phyloP scores from a whole-genome alignment of 108 stramenopile species.

The Bacterosira constricta region DNA sequence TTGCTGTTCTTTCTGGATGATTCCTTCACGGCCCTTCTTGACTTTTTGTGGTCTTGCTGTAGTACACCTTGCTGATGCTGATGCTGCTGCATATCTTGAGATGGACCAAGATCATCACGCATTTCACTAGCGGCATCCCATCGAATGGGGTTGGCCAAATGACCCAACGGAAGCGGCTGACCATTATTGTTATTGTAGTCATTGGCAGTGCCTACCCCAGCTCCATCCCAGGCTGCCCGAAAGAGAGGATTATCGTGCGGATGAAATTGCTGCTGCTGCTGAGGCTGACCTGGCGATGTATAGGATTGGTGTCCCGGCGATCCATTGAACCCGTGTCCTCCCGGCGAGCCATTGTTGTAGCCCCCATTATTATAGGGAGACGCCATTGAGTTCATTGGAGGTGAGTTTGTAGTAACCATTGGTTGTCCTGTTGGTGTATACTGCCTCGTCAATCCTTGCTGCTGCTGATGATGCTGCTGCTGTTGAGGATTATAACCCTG shows the following conservation, averaged over 20 bases:
- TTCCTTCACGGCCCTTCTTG: background rate
- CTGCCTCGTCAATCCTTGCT: too few relatives aligned
- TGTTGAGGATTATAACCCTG: too few relatives aligned
- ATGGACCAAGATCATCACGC: background rate
- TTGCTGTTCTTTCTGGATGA: background rate
- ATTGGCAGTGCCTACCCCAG: background rate
- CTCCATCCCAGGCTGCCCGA: background rate
- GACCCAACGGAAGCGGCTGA: background rate
- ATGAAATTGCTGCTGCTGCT: background rate
- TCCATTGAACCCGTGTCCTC: too few relatives aligned
- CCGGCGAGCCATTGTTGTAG: too few relatives aligned
- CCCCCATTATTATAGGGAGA: too few relatives aligned
- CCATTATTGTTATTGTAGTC: too few relatives aligned
- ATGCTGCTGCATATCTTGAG: background rate
- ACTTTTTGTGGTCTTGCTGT: background rate
- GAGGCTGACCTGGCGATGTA: too few relatives aligned
- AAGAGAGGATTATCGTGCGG: background rate
- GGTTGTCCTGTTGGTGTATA: too few relatives aligned
- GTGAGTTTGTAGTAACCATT: too few relatives aligned
- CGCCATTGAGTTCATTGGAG: too few relatives aligned
- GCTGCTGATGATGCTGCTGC: background rate
- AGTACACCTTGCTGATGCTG: background rate
- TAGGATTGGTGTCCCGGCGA: too few relatives aligned
- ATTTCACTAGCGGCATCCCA: constrained; percentile 1
- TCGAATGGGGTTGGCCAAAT: background rate